Conservation (phyloP, 179 eudicot genomes). For the Heliamphora pulchella region DNA sequence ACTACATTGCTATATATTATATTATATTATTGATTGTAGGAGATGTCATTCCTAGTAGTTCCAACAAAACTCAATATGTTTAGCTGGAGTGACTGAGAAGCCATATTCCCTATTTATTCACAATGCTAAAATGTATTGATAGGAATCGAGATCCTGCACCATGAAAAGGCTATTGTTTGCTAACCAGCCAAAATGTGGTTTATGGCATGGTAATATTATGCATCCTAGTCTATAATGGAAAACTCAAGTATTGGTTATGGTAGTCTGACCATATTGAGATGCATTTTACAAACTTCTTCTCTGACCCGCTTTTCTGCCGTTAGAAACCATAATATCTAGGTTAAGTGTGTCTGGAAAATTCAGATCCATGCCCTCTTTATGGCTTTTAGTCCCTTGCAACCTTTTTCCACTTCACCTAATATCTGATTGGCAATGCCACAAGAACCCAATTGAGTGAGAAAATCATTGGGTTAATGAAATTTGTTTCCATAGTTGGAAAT, state of each 20-base stretch:
- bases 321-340: neutral
- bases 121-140: neutral
- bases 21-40: too few relatives aligned
- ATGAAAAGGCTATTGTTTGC: slow-evolving; percentile 6
- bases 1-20: too few relatives aligned
- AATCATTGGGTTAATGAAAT: neutral
- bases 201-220: neutral
- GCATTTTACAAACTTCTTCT: neutral
- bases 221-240: neutral
- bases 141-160: neutral
- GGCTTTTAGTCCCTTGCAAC: neutral
- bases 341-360: slow-evolving; percentile 1
- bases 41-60: neutral
- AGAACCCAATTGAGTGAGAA: neutral
- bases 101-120: neutral
- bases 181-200: neutral
- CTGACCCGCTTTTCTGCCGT: neutral
- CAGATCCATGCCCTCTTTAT: neutral
- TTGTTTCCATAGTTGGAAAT: too few relatives aligned
- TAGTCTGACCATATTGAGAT: neutral
- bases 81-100: neutral
- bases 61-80: neutral
- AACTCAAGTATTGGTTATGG: neutral
- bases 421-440: neutral
- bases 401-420: neutral